Conservation (phyloP, 345 rosid species). For the Lepidium didymum region DNA sequence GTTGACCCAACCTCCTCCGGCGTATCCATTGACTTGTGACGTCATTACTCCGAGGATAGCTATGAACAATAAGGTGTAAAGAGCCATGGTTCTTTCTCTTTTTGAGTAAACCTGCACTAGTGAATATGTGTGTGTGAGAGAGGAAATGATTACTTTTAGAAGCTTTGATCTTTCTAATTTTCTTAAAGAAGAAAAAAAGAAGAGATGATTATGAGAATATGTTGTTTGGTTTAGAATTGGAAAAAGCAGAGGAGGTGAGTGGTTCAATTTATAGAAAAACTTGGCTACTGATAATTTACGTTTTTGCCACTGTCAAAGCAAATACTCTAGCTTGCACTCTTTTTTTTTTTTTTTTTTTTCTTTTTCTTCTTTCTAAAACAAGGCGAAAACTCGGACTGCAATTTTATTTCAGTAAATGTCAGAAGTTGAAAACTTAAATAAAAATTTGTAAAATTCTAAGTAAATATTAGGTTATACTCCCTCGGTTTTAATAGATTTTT, state of each 20-base stretch:
- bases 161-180: slow-evolving; percentile 11
- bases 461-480: no score
- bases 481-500: no score
- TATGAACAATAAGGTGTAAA: slow-evolving; percentile 29
- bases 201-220: slow-evolving; percentile 26
- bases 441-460: no score
- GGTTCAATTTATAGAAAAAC: slow-evolving; percentile 50
- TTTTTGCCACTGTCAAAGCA: slow-evolving; percentile 28
- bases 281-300: not conserved
- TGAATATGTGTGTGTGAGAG: slow-evolving; percentile 11
- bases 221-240: slow-evolving; percentile 35
- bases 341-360: not conserved
- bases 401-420: no score
- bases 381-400: slow-evolving; percentile 2
- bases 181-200: not conserved
- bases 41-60: slow-evolving; percentile 46
- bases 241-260: slow-evolving; percentile 17
- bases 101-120: slow-evolving; percentile 22
- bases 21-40: slow-evolving; percentile 36
- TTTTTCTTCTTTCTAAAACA: not conserved
- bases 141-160: slow-evolving; percentile 32
- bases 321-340: slow-evolving; percentile 12
- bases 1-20: slow-evolving; percentile 62
- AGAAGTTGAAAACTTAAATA: no score
- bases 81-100: slow-evolving; percentile 34